These are phyloP conservation scores for Hymenoscyphus fraxineus DNA, from an alignment of 2,329 filamentous ascomycete genomes.

Conservation along the genomic window DNA sequence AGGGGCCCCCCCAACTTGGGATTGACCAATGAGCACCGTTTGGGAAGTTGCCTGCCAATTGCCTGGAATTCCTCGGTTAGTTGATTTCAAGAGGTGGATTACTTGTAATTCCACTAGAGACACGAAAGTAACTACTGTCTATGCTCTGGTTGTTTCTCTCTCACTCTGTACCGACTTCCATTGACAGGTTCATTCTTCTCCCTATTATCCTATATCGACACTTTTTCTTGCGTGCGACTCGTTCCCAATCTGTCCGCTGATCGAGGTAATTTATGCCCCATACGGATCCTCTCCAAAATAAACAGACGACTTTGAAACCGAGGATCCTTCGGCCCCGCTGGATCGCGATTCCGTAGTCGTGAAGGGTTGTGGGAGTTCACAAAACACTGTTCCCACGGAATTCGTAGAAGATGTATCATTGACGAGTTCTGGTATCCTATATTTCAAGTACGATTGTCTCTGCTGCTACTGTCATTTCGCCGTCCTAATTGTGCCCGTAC, in stretches of 20 bases:
- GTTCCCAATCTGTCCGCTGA: not conserved
- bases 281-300: conserved; percentile 3
- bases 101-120: not conserved
- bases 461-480: not conserved
- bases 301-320: not conserved
- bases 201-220: not conserved
- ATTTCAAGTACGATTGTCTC: conserved; percentile 12
- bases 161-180: not conserved
- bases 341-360: not conserved
- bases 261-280: not conserved
- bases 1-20: not conserved
- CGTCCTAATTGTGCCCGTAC: not conserved
- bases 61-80: not conserved
- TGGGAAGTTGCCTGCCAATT: conserved; percentile 1
- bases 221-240: not conserved
- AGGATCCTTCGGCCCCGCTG: not conserved
- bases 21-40: not conserved
- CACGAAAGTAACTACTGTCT: not conserved
- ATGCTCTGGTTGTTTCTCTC: not conserved
- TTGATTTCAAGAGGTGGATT: not conserved
- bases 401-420: conserved; percentile 15
- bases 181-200: not conserved
- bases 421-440: conserved; percentile 12
- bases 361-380: conserved; percentile 1
- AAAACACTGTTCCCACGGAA: conserved; percentile 13